phyloP scores from a whole-genome alignment of 2,329 filamentous ascomycete species.

The Cladophialophora bantiana region DNA sequence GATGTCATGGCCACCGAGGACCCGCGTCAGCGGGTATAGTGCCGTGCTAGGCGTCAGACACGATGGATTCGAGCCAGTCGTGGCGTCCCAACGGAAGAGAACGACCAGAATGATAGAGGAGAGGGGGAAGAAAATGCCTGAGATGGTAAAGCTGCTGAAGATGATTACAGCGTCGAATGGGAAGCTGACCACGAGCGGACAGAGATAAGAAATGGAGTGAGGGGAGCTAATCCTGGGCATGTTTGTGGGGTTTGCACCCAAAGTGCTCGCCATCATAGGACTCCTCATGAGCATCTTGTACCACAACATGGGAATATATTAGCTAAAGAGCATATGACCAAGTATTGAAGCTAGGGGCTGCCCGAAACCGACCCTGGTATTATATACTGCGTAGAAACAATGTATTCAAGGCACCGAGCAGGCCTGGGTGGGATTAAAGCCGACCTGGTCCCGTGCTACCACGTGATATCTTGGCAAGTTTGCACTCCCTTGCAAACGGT shows the following conservation, averaged over 20 bases:
- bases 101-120: neutral
- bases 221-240: conserved; percentile 14
- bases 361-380: neutral
- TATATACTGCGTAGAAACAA: neutral
- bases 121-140: conserved; percentile 29
- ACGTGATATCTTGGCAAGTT: neutral
- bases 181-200: conserved; percentile 30
- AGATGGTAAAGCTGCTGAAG: conserved; percentile 26
- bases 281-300: neutral
- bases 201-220: conserved; percentile 9
- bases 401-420: neutral
- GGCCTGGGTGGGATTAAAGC: neutral
- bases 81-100: neutral
- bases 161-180: conserved; percentile 6
- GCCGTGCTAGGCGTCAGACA: conserved; percentile 13
- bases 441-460: neutral
- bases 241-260: conserved; percentile 18
- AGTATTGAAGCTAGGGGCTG: no score
- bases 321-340: neutral
- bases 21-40: conserved; percentile 20
- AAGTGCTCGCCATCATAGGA: neutral
- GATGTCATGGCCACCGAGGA: conserved; percentile 1
- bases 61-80: conserved; percentile 10
- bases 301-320: neutral
- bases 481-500: neutral